Evolutionary conservation across 2,329 filamentous ascomycete genomes (phyloP).

Genomic region (Coleophoma cylindrospora): DNA sequence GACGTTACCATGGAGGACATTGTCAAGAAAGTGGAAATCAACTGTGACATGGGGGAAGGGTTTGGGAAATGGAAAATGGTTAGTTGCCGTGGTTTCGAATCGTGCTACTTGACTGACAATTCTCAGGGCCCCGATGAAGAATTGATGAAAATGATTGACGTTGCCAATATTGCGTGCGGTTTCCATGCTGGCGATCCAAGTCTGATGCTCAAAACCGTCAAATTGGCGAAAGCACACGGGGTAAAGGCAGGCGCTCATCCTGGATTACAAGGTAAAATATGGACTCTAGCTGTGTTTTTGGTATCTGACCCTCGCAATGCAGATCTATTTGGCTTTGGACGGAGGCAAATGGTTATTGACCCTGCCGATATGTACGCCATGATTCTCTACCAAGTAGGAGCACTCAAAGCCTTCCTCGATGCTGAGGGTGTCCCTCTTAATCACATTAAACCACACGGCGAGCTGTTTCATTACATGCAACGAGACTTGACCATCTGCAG

Average conservation of each 20-base stretch:
- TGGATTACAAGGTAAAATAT: constrained; percentile 43
- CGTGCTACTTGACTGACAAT: background rate
- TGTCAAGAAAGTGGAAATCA: constrained; percentile 31
- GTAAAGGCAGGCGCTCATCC: constrained; percentile 59
- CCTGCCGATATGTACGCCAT: constrained; percentile 3
- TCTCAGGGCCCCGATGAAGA: constrained; percentile 51
- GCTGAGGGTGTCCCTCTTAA: constrained; percentile 1
- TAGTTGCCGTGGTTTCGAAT: background rate
- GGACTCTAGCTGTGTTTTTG: background rate
- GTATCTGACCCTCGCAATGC: background rate
- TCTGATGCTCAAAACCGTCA: constrained; percentile 59
- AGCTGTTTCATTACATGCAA: constrained; percentile 5
- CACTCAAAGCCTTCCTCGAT: constrained; percentile 2
- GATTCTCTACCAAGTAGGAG: constrained; percentile 5
- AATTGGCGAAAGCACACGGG: constrained; percentile 49
- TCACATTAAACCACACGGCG: constrained; percentile 5
- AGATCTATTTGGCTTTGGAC: constrained; percentile 4
- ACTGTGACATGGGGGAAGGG: constrained; percentile 47
- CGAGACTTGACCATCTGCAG: constrained; percentile 2
- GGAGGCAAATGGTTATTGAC: constrained; percentile 2
- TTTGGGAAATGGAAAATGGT: constrained; percentile 39
- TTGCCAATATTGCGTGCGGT: constrained; percentile 58
- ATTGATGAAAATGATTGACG: constrained; percentile 54
- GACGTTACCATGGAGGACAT: constrained; percentile 3
- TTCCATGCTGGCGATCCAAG: constrained; percentile 56